Evolutionary conservation across 331 rosid species (phyloP).

Genomic region (Cydonia oblonga): DNA sequence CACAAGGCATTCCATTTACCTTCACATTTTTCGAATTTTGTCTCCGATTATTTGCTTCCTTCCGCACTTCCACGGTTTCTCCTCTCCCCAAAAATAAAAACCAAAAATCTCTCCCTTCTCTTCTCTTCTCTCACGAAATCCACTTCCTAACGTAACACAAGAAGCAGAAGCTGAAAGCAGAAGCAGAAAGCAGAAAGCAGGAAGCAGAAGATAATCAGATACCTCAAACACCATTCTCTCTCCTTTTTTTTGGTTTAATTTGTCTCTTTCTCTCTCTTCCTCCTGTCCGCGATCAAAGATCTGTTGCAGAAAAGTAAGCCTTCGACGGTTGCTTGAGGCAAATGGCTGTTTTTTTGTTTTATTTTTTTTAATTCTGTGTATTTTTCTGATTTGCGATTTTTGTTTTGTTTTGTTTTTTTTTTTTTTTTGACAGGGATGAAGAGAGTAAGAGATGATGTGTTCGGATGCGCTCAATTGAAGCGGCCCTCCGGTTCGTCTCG

Average conservation of each 20-base stretch:
- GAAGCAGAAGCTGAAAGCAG: not conserved
- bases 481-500: constrained; percentile 56
- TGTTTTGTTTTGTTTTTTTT: too few relatives aligned
- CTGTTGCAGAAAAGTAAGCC: constrained; percentile 2
- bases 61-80: constrained; percentile 23
- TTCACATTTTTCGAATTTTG: not conserved
- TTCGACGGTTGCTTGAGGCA: constrained; percentile 1
- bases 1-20: constrained; percentile 3
- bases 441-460: constrained; percentile 55
- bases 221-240: too few relatives aligned
- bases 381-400: constrained; percentile 9
- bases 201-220: too few relatives aligned
- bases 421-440: constrained; percentile 61
- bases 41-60: not conserved
- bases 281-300: too few relatives aligned
- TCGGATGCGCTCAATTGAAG: constrained; percentile 49
- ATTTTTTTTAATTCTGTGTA: not conserved
- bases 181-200: too few relatives aligned
- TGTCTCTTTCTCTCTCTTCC: too few relatives aligned
- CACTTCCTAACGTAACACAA: not conserved
- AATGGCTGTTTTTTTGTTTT: not conserved
- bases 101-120: not conserved
- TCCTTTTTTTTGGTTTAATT: too few relatives aligned
- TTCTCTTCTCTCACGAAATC: not conserved
- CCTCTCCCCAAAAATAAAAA: not conserved